Conservation (phyloP, 352 stramenopile species). For the Bremia lactucae region DNA sequence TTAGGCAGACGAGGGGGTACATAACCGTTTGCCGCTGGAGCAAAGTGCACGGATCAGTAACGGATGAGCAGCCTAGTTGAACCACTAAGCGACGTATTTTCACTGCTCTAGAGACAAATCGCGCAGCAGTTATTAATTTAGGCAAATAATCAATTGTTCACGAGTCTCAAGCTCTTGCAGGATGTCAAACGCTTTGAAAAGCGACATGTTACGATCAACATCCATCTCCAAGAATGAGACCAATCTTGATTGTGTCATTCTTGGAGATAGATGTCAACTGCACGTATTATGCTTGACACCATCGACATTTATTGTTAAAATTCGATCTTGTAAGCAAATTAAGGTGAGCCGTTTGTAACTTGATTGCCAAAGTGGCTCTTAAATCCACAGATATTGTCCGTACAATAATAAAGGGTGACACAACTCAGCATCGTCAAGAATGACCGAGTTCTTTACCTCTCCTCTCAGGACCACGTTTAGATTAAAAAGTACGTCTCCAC, state of each 20-base stretch:
- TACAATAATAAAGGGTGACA: constrained; percentile 62
- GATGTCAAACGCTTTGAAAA: too few species aligned
- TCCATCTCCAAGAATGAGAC: constrained; percentile 56
- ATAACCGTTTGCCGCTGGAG: constrained; percentile 45
- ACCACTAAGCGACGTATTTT: constrained; percentile 4
- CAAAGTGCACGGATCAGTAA: constrained; percentile 67
- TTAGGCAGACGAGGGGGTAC: constrained; percentile 59
- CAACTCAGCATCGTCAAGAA: constrained; percentile 64
- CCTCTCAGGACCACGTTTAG: constrained; percentile 48
- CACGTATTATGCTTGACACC: constrained; percentile 44
- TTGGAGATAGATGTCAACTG: too few species aligned
- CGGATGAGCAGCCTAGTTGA: constrained; percentile 58
- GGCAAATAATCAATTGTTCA: not conserved
- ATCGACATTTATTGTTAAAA: constrained; percentile 21
- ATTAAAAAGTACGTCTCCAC: constrained; percentile 55
- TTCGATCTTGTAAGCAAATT: constrained; percentile 37
- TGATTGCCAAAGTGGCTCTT: constrained; percentile 81
- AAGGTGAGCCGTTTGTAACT: constrained; percentile 68
- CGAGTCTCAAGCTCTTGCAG: too few species aligned
- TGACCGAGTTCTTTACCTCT: constrained; percentile 62
- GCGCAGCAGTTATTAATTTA: not conserved
- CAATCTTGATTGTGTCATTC: constrained; percentile 62
- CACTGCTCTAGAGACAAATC: not conserved
- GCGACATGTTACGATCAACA: too few species aligned
- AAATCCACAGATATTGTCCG: constrained; percentile 60